Evolutionary conservation across 1,139 yeast species (phyloP), one percentile per base, ranked within the genome.

Genomic region (Candida buenavistaensis): DNA sequence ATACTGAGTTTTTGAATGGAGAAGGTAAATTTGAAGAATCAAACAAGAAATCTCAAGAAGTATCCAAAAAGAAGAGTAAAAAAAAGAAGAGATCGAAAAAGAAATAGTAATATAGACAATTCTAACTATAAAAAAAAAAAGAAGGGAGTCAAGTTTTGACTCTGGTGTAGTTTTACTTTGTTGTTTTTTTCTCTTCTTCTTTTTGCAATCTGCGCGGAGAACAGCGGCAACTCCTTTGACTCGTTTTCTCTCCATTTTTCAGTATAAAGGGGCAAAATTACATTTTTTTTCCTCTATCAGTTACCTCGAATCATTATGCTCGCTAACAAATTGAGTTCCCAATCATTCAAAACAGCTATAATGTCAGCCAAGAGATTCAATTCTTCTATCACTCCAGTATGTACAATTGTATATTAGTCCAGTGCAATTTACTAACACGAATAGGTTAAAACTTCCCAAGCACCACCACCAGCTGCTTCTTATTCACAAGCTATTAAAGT

Each of bases 391-490:
- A 68, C 72, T 41, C 69, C 78, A 39, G 78, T 71, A 64, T 26
- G 75, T 66, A 17, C 14, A 15, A n/a, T 15, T 11, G n/a, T n/a
- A n/a, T n/a, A n/a, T n/a, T n/a, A n/a, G n/a, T n/a, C n/a, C 22
- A 20, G n/a, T 10, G 6, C 22, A 20, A 20, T 20, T 6, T 51
- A 57, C 67, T 63, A 62, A 64, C 65, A 16, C 12, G 11, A 25
- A 4, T 38, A 76, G 81, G 77, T 80, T 38, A 70, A 72, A 54
- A 82, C 95, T 38, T 72, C 79, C 43, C 73, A 72, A 48, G 96
- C 96, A 23, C 97, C 97, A 51, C 88, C 95, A 42, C 95, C 97
- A 45, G 96, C 96, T 33, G 97, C 96, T 37, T 80, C 95, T 13
- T 90, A 90, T 65, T 85, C 95, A 28, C 97, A 89, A 62, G 97